phyloP scores from a whole-genome alignment of 106 monocot species.

The Phalaenopsis equestris region DNA sequence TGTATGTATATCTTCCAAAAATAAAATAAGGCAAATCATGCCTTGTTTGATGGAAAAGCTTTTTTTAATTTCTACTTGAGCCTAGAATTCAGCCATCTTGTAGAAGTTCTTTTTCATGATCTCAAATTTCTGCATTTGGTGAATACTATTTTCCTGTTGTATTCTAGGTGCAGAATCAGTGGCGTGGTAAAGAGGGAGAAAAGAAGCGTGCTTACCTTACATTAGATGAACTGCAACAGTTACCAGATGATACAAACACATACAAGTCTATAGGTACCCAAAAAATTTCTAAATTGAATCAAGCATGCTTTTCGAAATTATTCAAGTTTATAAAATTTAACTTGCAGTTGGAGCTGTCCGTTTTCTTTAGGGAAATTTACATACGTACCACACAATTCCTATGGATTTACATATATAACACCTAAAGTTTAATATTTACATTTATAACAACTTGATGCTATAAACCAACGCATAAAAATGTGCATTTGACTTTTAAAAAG shows the following conservation, averaged over 20 bases:
- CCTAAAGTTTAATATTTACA: too few relatives aligned
- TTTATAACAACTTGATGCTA: too few relatives aligned
- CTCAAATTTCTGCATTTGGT: background rate
- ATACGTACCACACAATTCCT: too few relatives aligned
- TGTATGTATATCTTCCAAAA: background rate
- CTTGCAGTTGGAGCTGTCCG: background rate
- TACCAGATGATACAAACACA: conserved; percentile 84
- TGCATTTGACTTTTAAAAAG: too few relatives aligned
- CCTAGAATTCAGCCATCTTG: background rate
- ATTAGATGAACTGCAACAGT: conserved; percentile 76
- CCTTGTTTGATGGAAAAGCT: background rate
- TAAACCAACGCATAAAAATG: too few relatives aligned
- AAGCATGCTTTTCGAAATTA: background rate
- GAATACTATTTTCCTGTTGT: background rate
- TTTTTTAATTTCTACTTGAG: background rate
- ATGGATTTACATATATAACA: too few relatives aligned
- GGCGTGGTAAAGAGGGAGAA: conserved; percentile 82
- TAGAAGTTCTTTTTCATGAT: background rate
- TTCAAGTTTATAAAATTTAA: background rate
- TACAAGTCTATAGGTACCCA: conserved; percentile 84
- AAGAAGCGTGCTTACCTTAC: conserved; percentile 93
- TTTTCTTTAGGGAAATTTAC: background rate
- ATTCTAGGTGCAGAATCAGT: conserved; percentile 74
- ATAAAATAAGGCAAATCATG: background rate
- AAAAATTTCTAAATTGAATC: background rate